phyloP scores from a whole-genome alignment of 495 filamentous ascomycete genomes.

The Aspergillus biplanus region DNA sequence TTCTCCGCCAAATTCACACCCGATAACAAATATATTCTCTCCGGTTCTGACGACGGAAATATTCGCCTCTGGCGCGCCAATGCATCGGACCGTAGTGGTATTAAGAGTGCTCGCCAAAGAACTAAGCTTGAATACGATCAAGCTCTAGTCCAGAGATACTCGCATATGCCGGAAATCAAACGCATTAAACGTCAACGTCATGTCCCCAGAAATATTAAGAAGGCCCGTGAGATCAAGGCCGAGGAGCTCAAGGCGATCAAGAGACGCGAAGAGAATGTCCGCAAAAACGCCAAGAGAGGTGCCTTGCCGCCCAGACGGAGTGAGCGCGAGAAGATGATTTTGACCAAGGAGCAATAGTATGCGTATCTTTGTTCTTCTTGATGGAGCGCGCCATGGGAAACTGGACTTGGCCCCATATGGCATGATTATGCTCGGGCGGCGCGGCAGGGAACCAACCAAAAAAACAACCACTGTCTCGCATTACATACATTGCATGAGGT shows the following conservation, averaged over 20 bases:
- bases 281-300: constrained; percentile 82
- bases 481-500: constrained; percentile 6
- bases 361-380: background rate
- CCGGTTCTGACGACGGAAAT: constrained; percentile 91
- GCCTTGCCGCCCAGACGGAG: constrained; percentile 68
- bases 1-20: constrained; percentile 84
- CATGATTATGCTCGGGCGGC: no score
- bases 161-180: constrained; percentile 94
- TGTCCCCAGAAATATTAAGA: constrained; percentile 93
- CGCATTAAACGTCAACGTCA: constrained; percentile 90
- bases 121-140: constrained; percentile 92
- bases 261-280: constrained; percentile 89
- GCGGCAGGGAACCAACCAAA: no score
- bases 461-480: background rate
- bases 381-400: background rate
- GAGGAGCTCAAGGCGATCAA: constrained; percentile 87
- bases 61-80: constrained; percentile 89
- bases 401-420: background rate
- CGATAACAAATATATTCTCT: constrained; percentile 85
- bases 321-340: constrained; percentile 92
- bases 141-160: constrained; percentile 78
- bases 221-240: constrained; percentile 93
- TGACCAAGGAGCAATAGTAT: constrained; percentile 73
- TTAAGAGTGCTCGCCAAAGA: constrained; percentile 82
- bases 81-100: constrained; percentile 81